Evolutionary conservation across 352 stramenopile species (phyloP).

Genomic region (Discostella stelligera): DNA sequence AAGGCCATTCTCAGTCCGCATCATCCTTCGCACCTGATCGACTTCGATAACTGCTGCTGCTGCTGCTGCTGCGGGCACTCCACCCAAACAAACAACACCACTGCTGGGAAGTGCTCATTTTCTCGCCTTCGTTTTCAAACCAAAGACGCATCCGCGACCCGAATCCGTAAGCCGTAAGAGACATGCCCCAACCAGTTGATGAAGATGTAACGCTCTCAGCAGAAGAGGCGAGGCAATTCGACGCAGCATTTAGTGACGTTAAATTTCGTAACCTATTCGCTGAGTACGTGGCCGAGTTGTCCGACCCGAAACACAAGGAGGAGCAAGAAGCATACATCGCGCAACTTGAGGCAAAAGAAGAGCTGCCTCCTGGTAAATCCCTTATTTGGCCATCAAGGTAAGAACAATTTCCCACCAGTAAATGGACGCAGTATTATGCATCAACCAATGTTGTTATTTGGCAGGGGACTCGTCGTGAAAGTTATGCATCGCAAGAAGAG

Average conservation of each 20-base stretch:
- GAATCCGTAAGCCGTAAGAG: not conserved
- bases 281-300: conserved; percentile 93
- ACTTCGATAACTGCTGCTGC: no score
- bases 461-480: conserved; percentile 90
- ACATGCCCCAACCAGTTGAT: not conserved
- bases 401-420: conserved; percentile 71
- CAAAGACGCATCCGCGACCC: not conserved
- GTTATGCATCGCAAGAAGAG: conserved; percentile 36
- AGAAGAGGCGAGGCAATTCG: conserved; percentile 80
- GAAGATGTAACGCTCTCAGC: conserved; percentile 24
- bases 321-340: conserved; percentile 90
- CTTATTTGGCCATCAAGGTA: conserved; percentile 6
- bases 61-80: no score
- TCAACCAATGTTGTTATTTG: conserved; percentile 87
- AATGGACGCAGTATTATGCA: conserved; percentile 87
- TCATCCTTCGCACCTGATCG: no score
- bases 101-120: no score
- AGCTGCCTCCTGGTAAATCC: conserved; percentile 1
- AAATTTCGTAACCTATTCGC: conserved; percentile 90
- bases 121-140: no score
- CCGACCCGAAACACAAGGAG: conserved; percentile 85
- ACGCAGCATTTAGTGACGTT: conserved; percentile 88
- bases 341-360: conserved; percentile 53
- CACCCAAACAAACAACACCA: no score
- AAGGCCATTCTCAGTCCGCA: no score